Conservation (phyloP, 1,139 yeast species). For the Magnusiomyces fungicola region DNA sequence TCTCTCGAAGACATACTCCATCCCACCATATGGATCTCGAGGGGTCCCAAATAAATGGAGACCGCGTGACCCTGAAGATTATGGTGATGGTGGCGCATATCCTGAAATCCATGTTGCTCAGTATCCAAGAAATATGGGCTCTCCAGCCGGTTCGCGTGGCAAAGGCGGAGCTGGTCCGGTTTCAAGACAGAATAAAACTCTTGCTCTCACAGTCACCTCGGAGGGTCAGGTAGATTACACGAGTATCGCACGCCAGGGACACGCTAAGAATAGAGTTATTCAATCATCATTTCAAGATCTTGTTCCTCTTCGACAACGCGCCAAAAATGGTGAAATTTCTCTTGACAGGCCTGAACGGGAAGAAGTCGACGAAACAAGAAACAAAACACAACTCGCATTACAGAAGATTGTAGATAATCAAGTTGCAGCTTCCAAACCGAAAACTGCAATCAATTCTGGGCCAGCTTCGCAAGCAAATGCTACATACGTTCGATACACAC, state of each 20-base stretch:
- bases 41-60: constrained; percentile 22
- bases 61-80: constrained; percentile 27
- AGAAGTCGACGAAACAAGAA: constrained; percentile 36
- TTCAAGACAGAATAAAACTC: constrained; percentile 27
- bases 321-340: constrained; percentile 31
- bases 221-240: constrained; percentile 33
- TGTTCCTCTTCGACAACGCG: constrained; percentile 43
- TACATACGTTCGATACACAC: constrained; percentile 44
- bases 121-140: constrained; percentile 33
- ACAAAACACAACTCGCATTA: constrained; percentile 44
- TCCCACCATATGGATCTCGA: constrained; percentile 31
- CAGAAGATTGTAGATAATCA: constrained; percentile 40
- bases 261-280: constrained; percentile 28
- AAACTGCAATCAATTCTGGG: constrained; percentile 23
- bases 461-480: constrained; percentile 22
- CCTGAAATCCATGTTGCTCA: constrained; percentile 33
- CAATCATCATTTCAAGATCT: constrained; percentile 39
- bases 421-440: constrained; percentile 28
- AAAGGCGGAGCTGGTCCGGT: too few relatives aligned
- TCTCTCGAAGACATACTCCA: constrained; percentile 13
- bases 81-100: constrained; percentile 34
- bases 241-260: constrained; percentile 34
- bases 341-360: constrained; percentile 38
- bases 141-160: constrained; percentile 8
- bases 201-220: constrained; percentile 29